Base-by-base conservation (phyloP, 352 stramenopile species). In the Globisporangium radiosum region DNA sequence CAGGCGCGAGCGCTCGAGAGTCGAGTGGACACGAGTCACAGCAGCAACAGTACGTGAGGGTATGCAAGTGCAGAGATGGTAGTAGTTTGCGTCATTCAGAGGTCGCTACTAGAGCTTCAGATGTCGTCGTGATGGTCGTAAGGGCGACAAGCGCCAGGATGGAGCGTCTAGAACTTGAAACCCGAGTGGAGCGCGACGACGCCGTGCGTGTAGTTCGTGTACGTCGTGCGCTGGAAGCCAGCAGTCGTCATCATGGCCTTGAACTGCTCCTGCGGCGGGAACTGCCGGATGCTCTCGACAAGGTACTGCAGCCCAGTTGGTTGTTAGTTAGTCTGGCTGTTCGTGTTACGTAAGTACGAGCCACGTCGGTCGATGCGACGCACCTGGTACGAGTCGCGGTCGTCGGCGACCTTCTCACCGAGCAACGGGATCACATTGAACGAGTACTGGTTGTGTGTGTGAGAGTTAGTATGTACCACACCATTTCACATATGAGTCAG, bases 281-380 rank as follows among this genome's bases (percentile, higher is more conserved):
- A 99, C 70, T 98, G 97, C 52, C 97, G 90, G 70, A 99, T 99
- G 71, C 92, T 98, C 73, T 99, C 97, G 11, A 99, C 97, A 25
- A 99, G 64, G 70, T 99, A 99, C 78, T 93, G 37, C 36, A 64
- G 8, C 6, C 10, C 60, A 25, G 52, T 13, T 54, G n/a, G 56
- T 49, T 36, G 39, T 5, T 47, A 57, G 39, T 5, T 47, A 57
- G 42, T 50, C 47, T 33, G 25, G 25, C 25, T 33, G 25, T 33
- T 33, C 25, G 25, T 33, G 25, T 3, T 33, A 33, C 25, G 2
- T 33, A 33, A 14, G 4, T 19, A 38, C 17, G 47, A 38, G 10
- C 1, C n/a, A 14, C 5, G 47, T 4, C 19, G 19, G 17, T 7
- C 5, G 42, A 19, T 13, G 15, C 17, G n/a, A 45, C 39, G 42